Evolutionary conservation across 2,329 filamentous ascomycete genomes (phyloP).

Genomic region (Paracamarosporium sp.): DNA sequence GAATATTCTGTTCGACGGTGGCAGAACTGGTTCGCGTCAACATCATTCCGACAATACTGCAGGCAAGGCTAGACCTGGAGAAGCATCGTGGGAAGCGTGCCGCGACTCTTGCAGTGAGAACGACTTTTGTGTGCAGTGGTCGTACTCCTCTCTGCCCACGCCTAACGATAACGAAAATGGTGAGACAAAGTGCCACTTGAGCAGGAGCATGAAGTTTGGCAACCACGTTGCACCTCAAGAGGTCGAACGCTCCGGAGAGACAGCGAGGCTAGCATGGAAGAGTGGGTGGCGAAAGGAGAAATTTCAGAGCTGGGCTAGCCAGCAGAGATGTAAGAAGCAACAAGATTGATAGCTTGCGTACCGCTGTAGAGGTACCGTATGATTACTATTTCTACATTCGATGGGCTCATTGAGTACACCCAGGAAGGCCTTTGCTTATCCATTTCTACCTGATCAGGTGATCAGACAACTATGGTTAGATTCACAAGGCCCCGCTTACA

Average conservation of each 20-base stretch:
- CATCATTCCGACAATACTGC: conserved; percentile 1
- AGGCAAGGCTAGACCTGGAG: conserved; percentile 25
- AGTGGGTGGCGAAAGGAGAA: conserved; percentile 40
- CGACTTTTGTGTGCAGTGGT: conserved; percentile 41
- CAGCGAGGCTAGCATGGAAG: conserved; percentile 24
- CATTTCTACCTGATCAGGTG: too few relatives aligned
- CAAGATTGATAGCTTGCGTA: conserved; percentile 18
- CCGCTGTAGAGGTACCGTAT: too few relatives aligned
- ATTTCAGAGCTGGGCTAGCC: conserved; percentile 34
- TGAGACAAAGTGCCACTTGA: conserved; percentile 41
- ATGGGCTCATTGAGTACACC: too few relatives aligned
- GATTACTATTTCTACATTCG: too few relatives aligned
- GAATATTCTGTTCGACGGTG: conserved; percentile 39
- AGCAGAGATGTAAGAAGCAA: conserved; percentile 35
- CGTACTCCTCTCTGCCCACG: conserved; percentile 33
- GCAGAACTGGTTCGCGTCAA: too few relatives aligned
- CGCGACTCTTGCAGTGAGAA: conserved; percentile 32
- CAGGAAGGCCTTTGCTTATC: too few relatives aligned
- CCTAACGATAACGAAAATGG: conserved; percentile 41
- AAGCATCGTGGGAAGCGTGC: conserved; percentile 37
- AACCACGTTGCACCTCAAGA: conserved; percentile 15
- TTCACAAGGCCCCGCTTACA: too few relatives aligned
- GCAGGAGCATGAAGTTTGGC: conserved; percentile 39
- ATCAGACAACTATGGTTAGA: too few relatives aligned
- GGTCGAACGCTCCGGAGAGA: conserved; percentile 11